A percentile compares a stretch with the other conserved stretches of the same genome.
Evolutionary conservation across 2,329 filamentous ascomycete genomes (phyloP).

Genomic region (Phialophora macrospora): DNA sequence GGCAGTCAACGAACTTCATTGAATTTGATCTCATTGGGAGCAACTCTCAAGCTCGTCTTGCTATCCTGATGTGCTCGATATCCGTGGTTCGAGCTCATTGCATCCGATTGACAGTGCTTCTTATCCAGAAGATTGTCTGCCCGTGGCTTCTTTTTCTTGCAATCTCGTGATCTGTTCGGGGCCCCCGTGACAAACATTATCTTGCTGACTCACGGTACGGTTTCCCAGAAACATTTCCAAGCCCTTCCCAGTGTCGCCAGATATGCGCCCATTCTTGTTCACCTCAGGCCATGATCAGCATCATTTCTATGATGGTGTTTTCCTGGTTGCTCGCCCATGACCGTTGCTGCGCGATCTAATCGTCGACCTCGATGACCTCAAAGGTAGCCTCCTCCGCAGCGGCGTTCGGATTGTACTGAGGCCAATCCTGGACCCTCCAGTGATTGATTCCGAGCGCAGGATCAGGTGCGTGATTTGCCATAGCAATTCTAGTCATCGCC

Average conservation of each 20-base stretch:
- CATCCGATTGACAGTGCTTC: not conserved
- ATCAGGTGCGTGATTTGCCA: conserved; percentile 17
- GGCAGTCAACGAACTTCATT: not conserved
- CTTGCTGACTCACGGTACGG: conserved; percentile 16
- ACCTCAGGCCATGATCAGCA: not conserved
- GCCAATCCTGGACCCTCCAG: conserved; percentile 25
- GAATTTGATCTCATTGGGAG: not conserved
- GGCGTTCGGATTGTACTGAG: not conserved
- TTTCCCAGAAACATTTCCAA: not conserved
- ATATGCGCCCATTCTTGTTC: not conserved
- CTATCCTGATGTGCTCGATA: not conserved
- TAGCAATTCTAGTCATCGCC: conserved; percentile 26
- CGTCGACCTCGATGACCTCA: conserved; percentile 2
- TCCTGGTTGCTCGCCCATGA: not conserved
- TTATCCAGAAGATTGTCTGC: not conserved
- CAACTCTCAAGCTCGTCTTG: not conserved
- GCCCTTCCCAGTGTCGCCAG: not conserved
- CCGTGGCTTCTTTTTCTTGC: not conserved
- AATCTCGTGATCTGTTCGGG: not conserved
- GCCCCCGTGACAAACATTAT: conserved; percentile 10
- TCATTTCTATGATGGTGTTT: not conserved
- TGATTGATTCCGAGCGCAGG: conserved; percentile 28
- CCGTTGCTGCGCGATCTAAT: not conserved
- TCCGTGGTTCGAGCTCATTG: not conserved
- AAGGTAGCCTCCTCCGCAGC: too few relatives aligned